These are phyloP conservation scores for Punctularia strigosozonata DNA, from an alignment of 768 basidiomycete species.

Conservation along the genomic window DNA sequence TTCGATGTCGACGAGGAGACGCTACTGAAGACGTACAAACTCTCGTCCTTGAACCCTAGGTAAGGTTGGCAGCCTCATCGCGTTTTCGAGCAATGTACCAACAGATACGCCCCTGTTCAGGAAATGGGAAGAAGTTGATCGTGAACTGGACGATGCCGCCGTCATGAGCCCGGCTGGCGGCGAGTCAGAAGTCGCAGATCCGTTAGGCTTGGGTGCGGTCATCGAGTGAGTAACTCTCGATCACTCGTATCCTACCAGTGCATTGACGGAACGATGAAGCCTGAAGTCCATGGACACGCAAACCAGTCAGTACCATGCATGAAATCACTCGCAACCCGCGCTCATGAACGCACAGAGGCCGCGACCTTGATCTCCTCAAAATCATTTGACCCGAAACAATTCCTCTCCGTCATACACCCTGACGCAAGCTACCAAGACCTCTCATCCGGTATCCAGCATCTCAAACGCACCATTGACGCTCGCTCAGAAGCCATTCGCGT, in stretches of 20 bases:
- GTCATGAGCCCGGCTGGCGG: slow-evolving; percentile 42
- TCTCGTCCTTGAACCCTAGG: slow-evolving; percentile 69
- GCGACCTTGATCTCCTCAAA: slow-evolving; percentile 83
- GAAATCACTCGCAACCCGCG: slow-evolving; percentile 5
- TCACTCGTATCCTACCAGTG: slow-evolving; percentile 2
- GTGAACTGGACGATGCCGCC: slow-evolving; percentile 68
- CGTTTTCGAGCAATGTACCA: not conserved
- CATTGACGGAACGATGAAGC: slow-evolving; percentile 23
- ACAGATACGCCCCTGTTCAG: slow-evolving; percentile 23
- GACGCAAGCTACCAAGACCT: slow-evolving; percentile 93
- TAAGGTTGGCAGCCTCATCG: slow-evolving; percentile 20
- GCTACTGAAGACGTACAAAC: slow-evolving; percentile 79
- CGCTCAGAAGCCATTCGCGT: slow-evolving; percentile 91
- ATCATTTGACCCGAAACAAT: slow-evolving; percentile 91
- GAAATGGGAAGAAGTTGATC: slow-evolving; percentile 84
- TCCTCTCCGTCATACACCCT: slow-evolving; percentile 84
- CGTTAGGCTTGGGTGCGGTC: slow-evolving; percentile 60
- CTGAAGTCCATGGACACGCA: slow-evolving; percentile 63
- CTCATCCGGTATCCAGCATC: slow-evolving; percentile 58
- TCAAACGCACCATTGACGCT: slow-evolving; percentile 74
- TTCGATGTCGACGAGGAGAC: slow-evolving; percentile 71
- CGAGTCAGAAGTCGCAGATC: slow-evolving; percentile 62
- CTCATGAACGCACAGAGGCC: slow-evolving; percentile 38
- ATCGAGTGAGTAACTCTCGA: slow-evolving; percentile 37
- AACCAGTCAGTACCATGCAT: slow-evolving; percentile 42